A percentile compares a stretch with the other conserved stretches of the same genome.
Evolutionary conservation across 2,329 filamentous ascomycete species (phyloP).

Genomic region (Elsinoe australis): DNA sequence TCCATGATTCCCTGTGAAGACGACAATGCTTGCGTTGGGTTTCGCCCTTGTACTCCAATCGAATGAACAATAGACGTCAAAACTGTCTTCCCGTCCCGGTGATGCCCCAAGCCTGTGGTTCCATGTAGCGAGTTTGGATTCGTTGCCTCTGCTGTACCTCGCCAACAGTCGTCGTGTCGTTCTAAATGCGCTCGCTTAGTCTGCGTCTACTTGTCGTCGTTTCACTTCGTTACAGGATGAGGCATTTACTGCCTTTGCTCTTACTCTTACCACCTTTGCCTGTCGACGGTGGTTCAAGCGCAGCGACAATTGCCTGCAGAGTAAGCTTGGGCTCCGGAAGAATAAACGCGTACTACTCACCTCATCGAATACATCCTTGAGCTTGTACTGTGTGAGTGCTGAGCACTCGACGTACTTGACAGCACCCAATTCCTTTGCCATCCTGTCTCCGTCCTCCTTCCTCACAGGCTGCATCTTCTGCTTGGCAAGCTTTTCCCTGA

Average conservation of each 20-base stretch:
- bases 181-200: constrained; percentile 14
- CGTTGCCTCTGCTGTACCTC: constrained; percentile 15
- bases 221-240: constrained; percentile 29
- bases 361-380: constrained; percentile 99
- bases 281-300: constrained; percentile 75
- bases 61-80: constrained; percentile 4
- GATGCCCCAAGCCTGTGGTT: not conserved
- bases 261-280: constrained; percentile 53
- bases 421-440: constrained; percentile 95
- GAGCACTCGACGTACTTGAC: constrained; percentile 99
- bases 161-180: constrained; percentile 10
- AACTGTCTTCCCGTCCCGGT: constrained; percentile 3
- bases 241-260: constrained; percentile 32
- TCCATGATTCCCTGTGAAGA: constrained; percentile 6
- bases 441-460: constrained; percentile 87
- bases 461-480: constrained; percentile 93
- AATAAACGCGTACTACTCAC: constrained; percentile 45
- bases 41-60: not conserved
- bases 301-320: constrained; percentile 81
- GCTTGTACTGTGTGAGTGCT: constrained; percentile 92
- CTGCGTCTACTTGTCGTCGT: constrained; percentile 12
- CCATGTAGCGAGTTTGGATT: constrained; percentile 11
- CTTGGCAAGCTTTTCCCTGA: constrained; percentile 84
- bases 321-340: constrained; percentile 21
- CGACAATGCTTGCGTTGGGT: not conserved